Conservation (phyloP, 2,329 filamentous ascomycete genomes). For the Ascochyta lentis region DNA sequence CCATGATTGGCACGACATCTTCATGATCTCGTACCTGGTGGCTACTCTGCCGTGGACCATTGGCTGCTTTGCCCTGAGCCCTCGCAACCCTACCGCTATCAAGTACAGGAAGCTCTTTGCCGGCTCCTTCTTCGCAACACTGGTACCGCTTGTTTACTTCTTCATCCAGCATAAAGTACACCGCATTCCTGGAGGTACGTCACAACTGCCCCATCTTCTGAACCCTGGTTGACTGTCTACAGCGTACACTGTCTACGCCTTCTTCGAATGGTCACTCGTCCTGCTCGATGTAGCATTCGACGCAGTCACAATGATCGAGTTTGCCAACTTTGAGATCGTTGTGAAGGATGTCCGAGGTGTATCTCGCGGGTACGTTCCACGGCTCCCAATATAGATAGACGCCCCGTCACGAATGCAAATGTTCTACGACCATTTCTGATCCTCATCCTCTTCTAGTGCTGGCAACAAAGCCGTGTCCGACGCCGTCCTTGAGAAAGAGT, state of each 20-base stretch:
- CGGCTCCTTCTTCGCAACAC: conserved; percentile 83
- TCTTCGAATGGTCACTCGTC: conserved; percentile 97
- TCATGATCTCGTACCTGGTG: conserved; percentile 98
- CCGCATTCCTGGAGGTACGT: conserved; percentile 85
- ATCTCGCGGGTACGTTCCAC: conserved; percentile 97
- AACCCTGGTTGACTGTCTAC: not conserved
- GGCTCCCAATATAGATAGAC: conserved; percentile 85
- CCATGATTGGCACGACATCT: conserved; percentile 98
- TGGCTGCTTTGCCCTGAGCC: conserved; percentile 87
- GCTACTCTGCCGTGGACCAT: conserved; percentile 94
- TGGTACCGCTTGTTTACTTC: conserved; percentile 91
- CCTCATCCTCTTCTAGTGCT: conserved; percentile 49
- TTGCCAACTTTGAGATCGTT: conserved; percentile 84
- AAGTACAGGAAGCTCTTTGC: conserved; percentile 89
- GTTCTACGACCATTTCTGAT: conserved; percentile 46
- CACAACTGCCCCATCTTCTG: not conserved
- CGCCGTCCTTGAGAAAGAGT: conserved; percentile 73
- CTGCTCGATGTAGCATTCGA: conserved; percentile 96
- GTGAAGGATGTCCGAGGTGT: conserved; percentile 87
- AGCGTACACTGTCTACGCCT: conserved; percentile 98
- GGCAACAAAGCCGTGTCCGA: conserved; percentile 55
- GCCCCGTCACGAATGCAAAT: conserved; percentile 46
- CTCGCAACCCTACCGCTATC: conserved; percentile 79
- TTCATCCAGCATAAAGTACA: conserved; percentile 99
- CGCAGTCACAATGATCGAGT: conserved; percentile 91